phyloP scores from a whole-genome alignment of 2,329 filamentous ascomycete species.

The Reticulascus tulasneorum region DNA sequence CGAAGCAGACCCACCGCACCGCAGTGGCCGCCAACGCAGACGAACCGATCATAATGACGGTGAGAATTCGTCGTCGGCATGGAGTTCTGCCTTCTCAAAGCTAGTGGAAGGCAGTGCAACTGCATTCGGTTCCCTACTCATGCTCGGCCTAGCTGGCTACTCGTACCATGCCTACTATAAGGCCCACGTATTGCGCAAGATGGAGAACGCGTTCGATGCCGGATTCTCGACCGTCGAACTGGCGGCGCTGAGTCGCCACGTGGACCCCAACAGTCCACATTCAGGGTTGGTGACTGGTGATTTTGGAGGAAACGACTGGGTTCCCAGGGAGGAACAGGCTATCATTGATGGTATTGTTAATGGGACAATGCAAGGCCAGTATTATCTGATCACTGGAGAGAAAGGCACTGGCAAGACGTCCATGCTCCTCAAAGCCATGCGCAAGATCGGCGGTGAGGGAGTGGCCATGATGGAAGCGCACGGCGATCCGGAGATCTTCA shows the following conservation, averaged over 20 bases:
- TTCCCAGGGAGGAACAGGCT: slow-evolving; percentile 57
- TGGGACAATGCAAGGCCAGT: slow-evolving; percentile 56
- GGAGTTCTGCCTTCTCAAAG: slow-evolving; percentile 16
- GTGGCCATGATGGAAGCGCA: slow-evolving; percentile 69
- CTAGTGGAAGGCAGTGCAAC: slow-evolving; percentile 23
- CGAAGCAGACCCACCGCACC: no score
- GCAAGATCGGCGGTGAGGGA: slow-evolving; percentile 62
- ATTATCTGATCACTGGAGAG: slow-evolving; percentile 65
- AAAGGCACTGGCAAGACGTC: slow-evolving; percentile 70
- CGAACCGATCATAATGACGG: no score
- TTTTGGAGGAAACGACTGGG: slow-evolving; percentile 37
- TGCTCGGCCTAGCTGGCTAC: slow-evolving; percentile 26
- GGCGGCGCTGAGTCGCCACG: slow-evolving; percentile 40
- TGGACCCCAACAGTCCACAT: slow-evolving; percentile 25
- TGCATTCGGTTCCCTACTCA: slow-evolving; percentile 21
- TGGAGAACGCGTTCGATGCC: slow-evolving; percentile 66
- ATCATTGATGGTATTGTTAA: slow-evolving; percentile 59
- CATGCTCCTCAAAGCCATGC: slow-evolving; percentile 69
- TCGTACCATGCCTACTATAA: slow-evolving; percentile 52
- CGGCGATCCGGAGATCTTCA: slow-evolving; percentile 67
- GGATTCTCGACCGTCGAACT: slow-evolving; percentile 64
- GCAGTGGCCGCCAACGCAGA: no score
- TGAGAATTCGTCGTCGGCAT: no score
- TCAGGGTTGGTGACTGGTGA: slow-evolving; percentile 19
- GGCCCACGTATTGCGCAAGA: slow-evolving; percentile 64